Percentiles rank a stretch among this genome's conserved stretches.
Evolutionary conservation across 768 basidiomycete species (phyloP).

Genomic region (Boletus sp.): DNA sequence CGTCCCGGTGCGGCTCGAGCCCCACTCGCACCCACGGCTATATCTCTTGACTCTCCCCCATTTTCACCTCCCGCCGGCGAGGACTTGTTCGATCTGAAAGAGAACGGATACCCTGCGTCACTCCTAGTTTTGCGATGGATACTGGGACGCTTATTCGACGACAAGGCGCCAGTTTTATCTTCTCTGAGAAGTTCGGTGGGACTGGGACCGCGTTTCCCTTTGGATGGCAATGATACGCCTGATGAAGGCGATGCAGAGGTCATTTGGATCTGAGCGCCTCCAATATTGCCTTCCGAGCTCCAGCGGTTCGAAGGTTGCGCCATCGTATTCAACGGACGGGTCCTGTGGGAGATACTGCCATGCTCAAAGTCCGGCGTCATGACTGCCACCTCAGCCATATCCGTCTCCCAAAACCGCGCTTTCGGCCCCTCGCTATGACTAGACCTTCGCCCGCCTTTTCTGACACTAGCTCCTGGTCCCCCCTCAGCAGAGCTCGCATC

Average conservation of each 20-base stretch:
- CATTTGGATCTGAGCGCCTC: slow-evolving; percentile 4
- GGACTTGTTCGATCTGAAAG: slow-evolving; percentile 12
- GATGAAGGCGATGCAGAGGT: slow-evolving; percentile 15
- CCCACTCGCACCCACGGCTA: neutral
- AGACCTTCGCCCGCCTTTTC: slow-evolving; percentile 19
- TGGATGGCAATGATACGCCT: slow-evolving; percentile 34
- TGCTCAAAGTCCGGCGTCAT: neutral
- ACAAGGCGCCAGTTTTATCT: slow-evolving; percentile 53
- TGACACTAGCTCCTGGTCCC: neutral
- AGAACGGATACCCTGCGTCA: slow-evolving; percentile 8
- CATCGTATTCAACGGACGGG: slow-evolving; percentile 7
- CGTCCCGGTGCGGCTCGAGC: slow-evolving; percentile 5
- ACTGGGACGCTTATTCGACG: slow-evolving; percentile 66
- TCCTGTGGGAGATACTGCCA: neutral
- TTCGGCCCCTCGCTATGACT: slow-evolving; percentile 13
- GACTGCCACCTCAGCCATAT: neutral
- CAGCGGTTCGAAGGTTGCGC: neutral
- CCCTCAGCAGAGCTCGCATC: slow-evolving; percentile 19
- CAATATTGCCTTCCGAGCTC: slow-evolving; percentile 6
- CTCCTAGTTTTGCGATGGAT: slow-evolving; percentile 45
- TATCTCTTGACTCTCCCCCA: slow-evolving; percentile 3
- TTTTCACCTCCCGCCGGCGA: slow-evolving; percentile 9
- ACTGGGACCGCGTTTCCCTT: slow-evolving; percentile 66
- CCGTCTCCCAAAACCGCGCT: neutral
- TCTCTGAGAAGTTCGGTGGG: slow-evolving; percentile 69